phyloP scores from a whole-genome alignment of 1,284 basidiomycete genomes.

The Baeospora myosura region DNA sequence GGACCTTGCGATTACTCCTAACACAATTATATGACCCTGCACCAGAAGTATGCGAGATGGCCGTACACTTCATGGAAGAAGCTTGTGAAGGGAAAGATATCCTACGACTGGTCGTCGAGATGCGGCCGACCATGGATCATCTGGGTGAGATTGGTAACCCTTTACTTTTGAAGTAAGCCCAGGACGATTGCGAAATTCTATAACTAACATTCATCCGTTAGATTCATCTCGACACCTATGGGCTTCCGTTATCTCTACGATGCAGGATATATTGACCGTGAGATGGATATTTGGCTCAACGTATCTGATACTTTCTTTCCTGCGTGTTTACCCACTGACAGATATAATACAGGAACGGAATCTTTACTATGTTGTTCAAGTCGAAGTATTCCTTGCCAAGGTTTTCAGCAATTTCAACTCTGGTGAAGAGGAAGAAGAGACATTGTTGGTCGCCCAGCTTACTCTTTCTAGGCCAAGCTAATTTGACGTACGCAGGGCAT shows the following conservation, averaged over 20 bases:
- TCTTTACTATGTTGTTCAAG: constrained; percentile 77
- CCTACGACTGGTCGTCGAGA: constrained; percentile 86
- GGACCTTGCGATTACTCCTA: constrained; percentile 84
- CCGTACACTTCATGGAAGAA: constrained; percentile 84
- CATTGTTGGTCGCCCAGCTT: constrained; percentile 36
- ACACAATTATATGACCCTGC: constrained; percentile 95
- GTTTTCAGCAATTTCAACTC: constrained; percentile 55
- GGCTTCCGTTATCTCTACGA: constrained; percentile 91
- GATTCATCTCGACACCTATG: constrained; percentile 90
- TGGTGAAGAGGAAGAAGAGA: constrained; percentile 58
- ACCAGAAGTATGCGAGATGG: constrained; percentile 83
- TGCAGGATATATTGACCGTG: constrained; percentile 86
- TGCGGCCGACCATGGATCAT: constrained; percentile 93
- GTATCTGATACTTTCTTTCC: constrained; percentile 37
- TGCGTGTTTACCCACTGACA: neutral
- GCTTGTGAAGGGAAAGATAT: constrained; percentile 81
- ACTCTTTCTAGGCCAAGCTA: constrained; percentile 4
- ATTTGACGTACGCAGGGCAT: constrained; percentile 42
- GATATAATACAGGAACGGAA: constrained; percentile 65
- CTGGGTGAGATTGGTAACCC: constrained; percentile 89
- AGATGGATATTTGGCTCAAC: constrained; percentile 95
- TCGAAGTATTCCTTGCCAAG: constrained; percentile 80
- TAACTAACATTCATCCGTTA: constrained; percentile 23
- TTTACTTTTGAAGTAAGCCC: constrained; percentile 72
- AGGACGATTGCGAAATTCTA: neutral